Conservation (phyloP, 257 asterid species). For the Nicotiana paniculata region DNA sequence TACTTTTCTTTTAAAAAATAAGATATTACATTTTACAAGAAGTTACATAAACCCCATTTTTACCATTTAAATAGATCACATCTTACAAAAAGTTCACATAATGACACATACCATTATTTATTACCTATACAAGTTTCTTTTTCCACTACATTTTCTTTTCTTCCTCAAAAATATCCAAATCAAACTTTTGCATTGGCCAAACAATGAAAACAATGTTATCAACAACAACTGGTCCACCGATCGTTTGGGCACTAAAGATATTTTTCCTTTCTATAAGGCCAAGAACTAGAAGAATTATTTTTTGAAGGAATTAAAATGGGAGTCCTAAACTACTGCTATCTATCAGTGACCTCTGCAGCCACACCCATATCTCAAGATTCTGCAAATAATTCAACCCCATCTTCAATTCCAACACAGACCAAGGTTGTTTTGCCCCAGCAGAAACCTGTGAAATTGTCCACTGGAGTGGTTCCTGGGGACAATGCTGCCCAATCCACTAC, state of each 20-base stretch:
- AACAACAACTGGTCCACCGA: neutral
- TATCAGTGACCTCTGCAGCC: conserved; percentile 60
- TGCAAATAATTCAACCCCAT: conserved; percentile 4
- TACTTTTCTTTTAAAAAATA: too few relatives aligned
- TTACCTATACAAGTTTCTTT: neutral
- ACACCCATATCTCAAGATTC: conserved; percentile 53
- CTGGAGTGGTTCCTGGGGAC: conserved; percentile 82
- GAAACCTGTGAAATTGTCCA: conserved; percentile 82
- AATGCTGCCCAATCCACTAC: conserved; percentile 76
- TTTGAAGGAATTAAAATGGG: conserved; percentile 29
- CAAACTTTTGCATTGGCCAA: neutral
- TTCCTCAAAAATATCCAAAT: neutral
- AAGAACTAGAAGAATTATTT: neutral
- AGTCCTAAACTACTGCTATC: conserved; percentile 40
- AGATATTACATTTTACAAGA: too few relatives aligned
- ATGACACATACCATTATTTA: neutral
- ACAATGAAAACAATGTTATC: neutral
- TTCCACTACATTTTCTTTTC: neutral
- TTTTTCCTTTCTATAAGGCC: neutral
- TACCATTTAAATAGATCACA: too few relatives aligned
- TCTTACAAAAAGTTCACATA: too few relatives aligned
- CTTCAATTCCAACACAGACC: conserved; percentile 30
- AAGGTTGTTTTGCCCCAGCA: conserved; percentile 66
- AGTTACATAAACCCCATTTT: too few relatives aligned
- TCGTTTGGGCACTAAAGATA: neutral